phyloP scores from a whole-genome alignment of 108 stramenopile genomes.

The Seminavis robusta region DNA sequence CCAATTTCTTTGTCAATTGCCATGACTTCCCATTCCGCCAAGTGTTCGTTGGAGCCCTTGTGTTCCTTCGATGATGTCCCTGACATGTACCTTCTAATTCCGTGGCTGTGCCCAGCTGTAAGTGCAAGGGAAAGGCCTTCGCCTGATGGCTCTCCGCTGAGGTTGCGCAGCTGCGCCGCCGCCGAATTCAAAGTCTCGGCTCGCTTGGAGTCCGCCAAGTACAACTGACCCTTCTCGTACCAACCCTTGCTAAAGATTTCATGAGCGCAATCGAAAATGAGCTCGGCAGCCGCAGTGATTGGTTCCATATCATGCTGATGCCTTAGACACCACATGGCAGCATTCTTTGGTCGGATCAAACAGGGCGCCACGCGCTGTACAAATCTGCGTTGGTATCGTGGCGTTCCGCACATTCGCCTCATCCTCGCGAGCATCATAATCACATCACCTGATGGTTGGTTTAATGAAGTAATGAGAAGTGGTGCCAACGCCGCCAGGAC shows the following conservation, averaged over 20 bases:
- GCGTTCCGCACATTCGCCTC: conserved; percentile 67
- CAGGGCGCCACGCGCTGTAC: conserved; percentile 82
- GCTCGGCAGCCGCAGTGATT: conserved; percentile 74
- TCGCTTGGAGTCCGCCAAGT: conserved; percentile 69
- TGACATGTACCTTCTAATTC: neutral
- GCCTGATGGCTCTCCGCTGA: conserved; percentile 36
- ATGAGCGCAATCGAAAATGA: conserved; percentile 71
- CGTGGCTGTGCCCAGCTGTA: conserved; percentile 15
- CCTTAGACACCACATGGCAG: conserved; percentile 79
- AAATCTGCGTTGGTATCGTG: conserved; percentile 81
- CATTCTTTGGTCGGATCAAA: conserved; percentile 69
- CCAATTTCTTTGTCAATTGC: conserved; percentile 68
- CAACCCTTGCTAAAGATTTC: conserved; percentile 79
- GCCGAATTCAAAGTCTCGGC: conserved; percentile 62
- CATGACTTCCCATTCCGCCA: conserved; percentile 83
- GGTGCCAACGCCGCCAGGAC: conserved; percentile 72
- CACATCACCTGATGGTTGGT: conserved; percentile 76
- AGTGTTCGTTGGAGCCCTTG: conserved; percentile 35
- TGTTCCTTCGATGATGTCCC: conserved; percentile 12
- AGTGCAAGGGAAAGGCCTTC: conserved; percentile 19
- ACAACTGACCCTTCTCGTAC: conserved; percentile 67
- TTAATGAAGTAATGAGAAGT: conserved; percentile 74
- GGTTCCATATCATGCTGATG: conserved; percentile 90
- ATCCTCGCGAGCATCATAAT: conserved; percentile 57
- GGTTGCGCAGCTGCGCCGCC: conserved; percentile 51